Conservation (phyloP, 2,329 filamentous ascomycete species). For the Biscogniauxia marginata region DNA sequence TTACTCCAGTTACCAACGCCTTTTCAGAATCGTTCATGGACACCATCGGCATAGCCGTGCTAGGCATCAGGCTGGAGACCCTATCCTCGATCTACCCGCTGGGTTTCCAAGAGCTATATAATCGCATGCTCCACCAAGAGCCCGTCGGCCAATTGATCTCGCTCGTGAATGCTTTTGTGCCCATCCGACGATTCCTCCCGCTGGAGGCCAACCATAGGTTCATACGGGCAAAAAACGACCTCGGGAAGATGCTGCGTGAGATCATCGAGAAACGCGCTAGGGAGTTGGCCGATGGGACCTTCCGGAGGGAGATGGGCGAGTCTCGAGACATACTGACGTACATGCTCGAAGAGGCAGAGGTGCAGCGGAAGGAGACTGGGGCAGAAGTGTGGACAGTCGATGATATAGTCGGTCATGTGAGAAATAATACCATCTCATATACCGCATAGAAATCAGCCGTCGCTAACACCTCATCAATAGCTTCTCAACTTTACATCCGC, state of each 20-base stretch:
- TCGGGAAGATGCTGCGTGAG: slow-evolving; percentile 35
- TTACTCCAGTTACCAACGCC: slow-evolving; percentile 23
- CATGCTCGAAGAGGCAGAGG: slow-evolving; percentile 29
- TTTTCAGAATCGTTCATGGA: slow-evolving; percentile 35
- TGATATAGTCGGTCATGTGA: slow-evolving; percentile 33
- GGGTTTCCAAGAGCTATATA: slow-evolving; percentile 32
- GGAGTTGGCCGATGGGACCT: slow-evolving; percentile 26
- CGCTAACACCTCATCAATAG: slow-evolving; percentile 2
- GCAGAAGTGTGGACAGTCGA: slow-evolving; percentile 31
- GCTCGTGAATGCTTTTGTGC: slow-evolving; percentile 33
- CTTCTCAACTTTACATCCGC: slow-evolving; percentile 20
- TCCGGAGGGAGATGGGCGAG: slow-evolving; percentile 20
- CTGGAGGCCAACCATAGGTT: slow-evolving; percentile 39
- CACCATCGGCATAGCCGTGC: slow-evolving; percentile 33
- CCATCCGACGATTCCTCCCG: slow-evolving; percentile 36
- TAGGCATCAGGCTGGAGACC: slow-evolving; percentile 35
- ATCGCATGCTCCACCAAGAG: slow-evolving; percentile 32
- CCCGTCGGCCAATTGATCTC: slow-evolving; percentile 29
- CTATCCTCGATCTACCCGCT: slow-evolving; percentile 20
- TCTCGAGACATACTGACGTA: slow-evolving; percentile 30
- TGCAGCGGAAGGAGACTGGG: slow-evolving; percentile 20
- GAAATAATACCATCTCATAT: neutral
- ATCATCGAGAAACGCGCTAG: slow-evolving; percentile 29
- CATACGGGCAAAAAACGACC: slow-evolving; percentile 31
- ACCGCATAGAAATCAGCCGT: neutral